phyloP scores from a whole-genome alignment of 2,329 filamentous ascomycete genomes.

The Verticillium tricorpus region DNA sequence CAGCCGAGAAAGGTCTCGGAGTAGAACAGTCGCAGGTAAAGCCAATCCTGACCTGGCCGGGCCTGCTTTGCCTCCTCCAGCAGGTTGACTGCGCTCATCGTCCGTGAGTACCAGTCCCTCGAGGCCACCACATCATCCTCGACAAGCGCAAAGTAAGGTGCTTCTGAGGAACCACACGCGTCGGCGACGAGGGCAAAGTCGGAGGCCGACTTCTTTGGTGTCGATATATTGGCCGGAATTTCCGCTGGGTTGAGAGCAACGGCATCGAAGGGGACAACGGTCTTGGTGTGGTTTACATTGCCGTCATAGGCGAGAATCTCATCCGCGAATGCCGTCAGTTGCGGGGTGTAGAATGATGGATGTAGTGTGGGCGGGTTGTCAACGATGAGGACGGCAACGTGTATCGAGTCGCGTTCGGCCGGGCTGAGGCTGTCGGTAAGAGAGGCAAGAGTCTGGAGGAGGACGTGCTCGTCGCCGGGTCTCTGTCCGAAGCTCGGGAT shows the following conservation, averaged over 20 bases:
- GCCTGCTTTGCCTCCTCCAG: conserved; percentile 20
- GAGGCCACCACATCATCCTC: conserved; percentile 32
- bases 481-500: conserved; percentile 30
- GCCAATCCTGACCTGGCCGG: conserved; percentile 21
- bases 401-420: conserved; percentile 24
- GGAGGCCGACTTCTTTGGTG: not conserved
- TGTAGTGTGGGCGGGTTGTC: conserved; percentile 24
- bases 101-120: conserved; percentile 25
- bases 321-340: conserved; percentile 25
- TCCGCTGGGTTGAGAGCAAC: not conserved
- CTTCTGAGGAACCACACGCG: conserved; percentile 19
- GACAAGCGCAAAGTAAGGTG: conserved; percentile 29
- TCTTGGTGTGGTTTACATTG: not conserved
- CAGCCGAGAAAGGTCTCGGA: conserved; percentile 32
- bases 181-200: conserved; percentile 18
- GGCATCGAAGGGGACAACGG: not conserved
- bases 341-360: conserved; percentile 24
- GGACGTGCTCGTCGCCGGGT: conserved; percentile 14
- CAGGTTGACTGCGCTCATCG: conserved; percentile 19
- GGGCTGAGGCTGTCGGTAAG: conserved; percentile 24
- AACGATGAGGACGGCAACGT: conserved; percentile 29
- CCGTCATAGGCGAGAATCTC: conserved; percentile 26
- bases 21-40: conserved; percentile 33
- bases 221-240: not conserved
- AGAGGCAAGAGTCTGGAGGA: conserved; percentile 23